Percentiles rank a stretch among this genome's conserved stretches.
These are phyloP conservation scores for Collariella sp. DNA, from an alignment of 495 filamentous ascomycete genomes.

Conservation along the genomic window DNA sequence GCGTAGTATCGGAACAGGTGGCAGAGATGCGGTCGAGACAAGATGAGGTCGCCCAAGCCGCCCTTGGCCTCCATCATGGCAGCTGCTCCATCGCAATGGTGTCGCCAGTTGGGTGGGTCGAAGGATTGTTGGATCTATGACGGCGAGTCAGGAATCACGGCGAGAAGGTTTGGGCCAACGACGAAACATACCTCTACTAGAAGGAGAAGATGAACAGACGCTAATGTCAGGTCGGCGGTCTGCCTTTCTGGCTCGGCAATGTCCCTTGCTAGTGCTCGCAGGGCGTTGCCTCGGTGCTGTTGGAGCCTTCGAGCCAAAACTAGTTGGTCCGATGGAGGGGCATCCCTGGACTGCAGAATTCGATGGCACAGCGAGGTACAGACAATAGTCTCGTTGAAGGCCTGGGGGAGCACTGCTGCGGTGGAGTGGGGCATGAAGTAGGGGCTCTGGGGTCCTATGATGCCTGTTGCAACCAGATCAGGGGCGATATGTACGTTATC, in stretches of 20 bases:
- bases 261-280: not conserved
- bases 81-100: not conserved
- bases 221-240: not conserved
- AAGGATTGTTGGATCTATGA: not conserved
- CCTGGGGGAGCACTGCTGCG: not conserved
- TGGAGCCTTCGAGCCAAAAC: not conserved
- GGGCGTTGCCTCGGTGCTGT: not conserved
- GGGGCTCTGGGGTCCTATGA: not conserved
- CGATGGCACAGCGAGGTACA: slow-evolving; percentile 5
- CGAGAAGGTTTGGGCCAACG: not conserved
- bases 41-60: not conserved
- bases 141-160: not conserved
- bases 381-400: not conserved
- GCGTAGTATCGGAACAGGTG: slow-evolving; percentile 6
- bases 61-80: not conserved
- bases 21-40: not conserved
- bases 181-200: not conserved
- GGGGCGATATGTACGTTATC: not conserved
- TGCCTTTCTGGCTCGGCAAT: not conserved
- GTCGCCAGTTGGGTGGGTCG: not conserved
- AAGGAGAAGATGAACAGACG: not conserved
- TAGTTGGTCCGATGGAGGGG: not conserved
- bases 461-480: not conserved
- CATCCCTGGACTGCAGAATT: not conserved
- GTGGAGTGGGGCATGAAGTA: not conserved